These are phyloP conservation scores for Camellia sinensis DNA, from an alignment of 148 eudicot species.

Conservation along the genomic window DNA sequence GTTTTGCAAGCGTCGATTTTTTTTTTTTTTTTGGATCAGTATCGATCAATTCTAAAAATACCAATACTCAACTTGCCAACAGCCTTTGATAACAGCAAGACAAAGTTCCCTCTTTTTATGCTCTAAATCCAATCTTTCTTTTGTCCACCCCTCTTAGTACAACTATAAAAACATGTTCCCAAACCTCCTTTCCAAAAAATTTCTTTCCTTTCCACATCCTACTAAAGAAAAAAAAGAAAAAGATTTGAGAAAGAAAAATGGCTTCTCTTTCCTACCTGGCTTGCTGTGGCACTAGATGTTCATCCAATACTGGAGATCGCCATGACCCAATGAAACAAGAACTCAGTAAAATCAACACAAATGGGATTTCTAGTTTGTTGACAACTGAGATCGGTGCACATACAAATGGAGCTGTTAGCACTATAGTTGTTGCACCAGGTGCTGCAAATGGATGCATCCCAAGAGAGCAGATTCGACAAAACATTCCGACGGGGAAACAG, in stretches of 20 bases:
- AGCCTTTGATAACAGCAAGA: no score
- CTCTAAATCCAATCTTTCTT: no score
- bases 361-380: slow-evolving; percentile 14
- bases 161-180: no score
- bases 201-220: background rate
- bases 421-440: slow-evolving; percentile 3
- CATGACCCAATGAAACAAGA: slow-evolving; percentile 17
- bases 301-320: background rate
- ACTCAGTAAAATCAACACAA: slow-evolving; percentile 6
- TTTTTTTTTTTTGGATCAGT: no score
- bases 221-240: background rate
- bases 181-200: no score
- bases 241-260: slow-evolving; percentile 8
- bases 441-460: slow-evolving; percentile 10
- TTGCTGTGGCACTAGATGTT: slow-evolving; percentile 1
- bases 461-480: slow-evolving; percentile 24
- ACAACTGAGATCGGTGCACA: slow-evolving; percentile 19
- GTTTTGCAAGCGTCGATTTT: no score
- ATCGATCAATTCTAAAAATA: no score
- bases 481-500: slow-evolving; percentile 42
- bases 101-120: no score
- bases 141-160: no score
- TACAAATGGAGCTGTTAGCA: slow-evolving; percentile 7
- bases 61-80: no score
- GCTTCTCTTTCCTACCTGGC: slow-evolving; percentile 16